These are phyloP conservation scores for Dichomitus squalens DNA, from an alignment of 1,284 basidiomycete species.

Conservation along the genomic window DNA sequence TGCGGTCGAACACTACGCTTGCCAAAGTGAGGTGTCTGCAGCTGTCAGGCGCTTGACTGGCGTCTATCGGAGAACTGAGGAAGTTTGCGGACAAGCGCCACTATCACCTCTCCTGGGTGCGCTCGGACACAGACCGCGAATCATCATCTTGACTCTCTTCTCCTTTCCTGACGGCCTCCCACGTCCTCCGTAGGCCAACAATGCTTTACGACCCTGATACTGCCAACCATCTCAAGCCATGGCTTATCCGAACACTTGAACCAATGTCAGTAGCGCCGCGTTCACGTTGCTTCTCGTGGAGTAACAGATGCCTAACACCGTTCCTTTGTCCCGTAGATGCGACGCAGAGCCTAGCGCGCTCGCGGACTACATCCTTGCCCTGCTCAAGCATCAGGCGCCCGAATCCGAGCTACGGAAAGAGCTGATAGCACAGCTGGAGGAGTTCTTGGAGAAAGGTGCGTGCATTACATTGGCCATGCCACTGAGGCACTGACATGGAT, in stretches of 20 bases:
- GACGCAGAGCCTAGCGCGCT: conserved; percentile 95
- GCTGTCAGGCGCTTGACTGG: conserved; percentile 11
- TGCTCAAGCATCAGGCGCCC: conserved; percentile 87
- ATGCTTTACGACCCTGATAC: conserved; percentile 73
- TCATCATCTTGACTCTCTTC: conserved; percentile 14
- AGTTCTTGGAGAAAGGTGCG: conserved; percentile 89
- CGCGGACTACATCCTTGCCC: conserved; percentile 93
- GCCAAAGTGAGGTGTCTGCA: conserved; percentile 6
- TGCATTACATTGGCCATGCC: conserved; percentile 3
- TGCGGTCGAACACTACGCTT: conserved; percentile 15
- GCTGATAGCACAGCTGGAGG: conserved; percentile 78
- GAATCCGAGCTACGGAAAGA: conserved; percentile 85
- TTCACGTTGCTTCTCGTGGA: conserved; percentile 12
- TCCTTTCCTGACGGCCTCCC: conserved; percentile 2
- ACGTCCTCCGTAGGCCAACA: conserved; percentile 8
- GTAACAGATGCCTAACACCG: neutral
- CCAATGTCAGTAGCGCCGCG: conserved; percentile 66
- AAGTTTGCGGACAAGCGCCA: conserved; percentile 23
- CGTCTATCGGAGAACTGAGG: neutral
- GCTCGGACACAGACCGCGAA: conserved; percentile 12
- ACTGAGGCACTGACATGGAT: neutral
- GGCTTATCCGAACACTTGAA: conserved; percentile 83
- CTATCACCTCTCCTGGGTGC: conserved; percentile 1
- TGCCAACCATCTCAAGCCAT: conserved; percentile 69
- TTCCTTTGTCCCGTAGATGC: conserved; percentile 58